phyloP scores from a whole-genome alignment of 768 basidiomycete genomes.

The Harrya chromipes region DNA sequence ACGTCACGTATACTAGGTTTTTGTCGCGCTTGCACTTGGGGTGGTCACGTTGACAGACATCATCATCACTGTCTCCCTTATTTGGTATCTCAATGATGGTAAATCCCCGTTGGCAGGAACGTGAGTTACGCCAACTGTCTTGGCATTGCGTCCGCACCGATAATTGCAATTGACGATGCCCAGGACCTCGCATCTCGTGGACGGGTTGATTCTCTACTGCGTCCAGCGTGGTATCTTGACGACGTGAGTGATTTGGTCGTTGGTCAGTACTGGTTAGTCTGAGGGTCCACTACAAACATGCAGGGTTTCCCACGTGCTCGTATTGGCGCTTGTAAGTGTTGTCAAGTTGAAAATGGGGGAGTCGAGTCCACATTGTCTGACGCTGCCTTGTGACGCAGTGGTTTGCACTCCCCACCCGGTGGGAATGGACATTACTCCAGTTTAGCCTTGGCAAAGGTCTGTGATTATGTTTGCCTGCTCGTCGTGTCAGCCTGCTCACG shows the following conservation, averaged over 20 bases:
- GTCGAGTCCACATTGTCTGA: background rate
- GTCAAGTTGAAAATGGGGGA: too few relatives aligned
- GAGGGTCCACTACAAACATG: background rate
- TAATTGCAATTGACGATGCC: background rate
- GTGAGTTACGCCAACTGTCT: constrained; percentile 1
- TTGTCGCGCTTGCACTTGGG: constrained; percentile 10
- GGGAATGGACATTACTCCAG: constrained; percentile 11
- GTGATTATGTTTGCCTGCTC: background rate
- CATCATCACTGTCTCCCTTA: constrained; percentile 13
- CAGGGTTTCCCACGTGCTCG: constrained; percentile 6
- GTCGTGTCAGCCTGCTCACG: background rate
- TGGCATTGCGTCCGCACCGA: background rate
- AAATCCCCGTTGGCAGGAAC: background rate
- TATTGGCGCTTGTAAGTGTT: constrained; percentile 9
- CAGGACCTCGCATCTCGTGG: constrained; percentile 8
- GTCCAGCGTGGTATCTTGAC: constrained; percentile 13
- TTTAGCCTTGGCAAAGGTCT: constrained; percentile 15
- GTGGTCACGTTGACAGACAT: constrained; percentile 15
- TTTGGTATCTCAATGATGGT: constrained; percentile 3
- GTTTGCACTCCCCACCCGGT: background rate
- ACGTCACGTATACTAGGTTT: background rate
- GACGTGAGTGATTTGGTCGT: constrained; percentile 6
- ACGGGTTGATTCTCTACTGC: constrained; percentile 9
- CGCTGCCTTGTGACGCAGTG: constrained; percentile 1
- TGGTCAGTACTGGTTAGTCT: too few relatives aligned